These are phyloP conservation scores for Pichia sorboxylosa DNA, from an alignment of 1,139 yeast species.

Conservation along the genomic window DNA sequence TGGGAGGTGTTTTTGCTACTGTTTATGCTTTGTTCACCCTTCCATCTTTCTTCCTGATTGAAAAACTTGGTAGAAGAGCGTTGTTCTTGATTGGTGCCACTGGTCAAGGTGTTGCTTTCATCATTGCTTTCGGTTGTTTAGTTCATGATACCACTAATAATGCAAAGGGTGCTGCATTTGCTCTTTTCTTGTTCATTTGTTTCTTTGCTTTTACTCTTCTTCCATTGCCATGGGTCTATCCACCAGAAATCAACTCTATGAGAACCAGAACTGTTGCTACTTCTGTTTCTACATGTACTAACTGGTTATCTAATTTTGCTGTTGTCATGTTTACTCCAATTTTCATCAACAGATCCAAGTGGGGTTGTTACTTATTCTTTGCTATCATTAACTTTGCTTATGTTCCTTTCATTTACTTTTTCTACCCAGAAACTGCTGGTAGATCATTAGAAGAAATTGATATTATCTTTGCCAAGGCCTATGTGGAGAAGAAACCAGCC, in stretches of 20 bases:
- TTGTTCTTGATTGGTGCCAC: slow-evolving; percentile 29
- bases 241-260: slow-evolving; percentile 34
- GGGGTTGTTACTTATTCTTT: slow-evolving; percentile 33
- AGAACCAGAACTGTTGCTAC: slow-evolving; percentile 34
- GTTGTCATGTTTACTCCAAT: slow-evolving; percentile 40
- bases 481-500: slow-evolving; percentile 34
- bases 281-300: slow-evolving; percentile 38
- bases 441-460: slow-evolving; percentile 54
- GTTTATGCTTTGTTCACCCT: slow-evolving; percentile 51
- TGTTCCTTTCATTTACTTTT: slow-evolving; percentile 54
- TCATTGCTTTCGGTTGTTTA: slow-evolving; percentile 30
- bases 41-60: slow-evolving; percentile 55
- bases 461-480: slow-evolving; percentile 40
- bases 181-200: slow-evolving; percentile 33
- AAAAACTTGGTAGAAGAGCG: slow-evolving; percentile 53
- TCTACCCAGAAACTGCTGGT: slow-evolving; percentile 57
- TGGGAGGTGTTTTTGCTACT: slow-evolving; percentile 57
- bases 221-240: slow-evolving; percentile 34
- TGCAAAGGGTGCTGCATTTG: slow-evolving; percentile 38
- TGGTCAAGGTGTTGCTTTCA: slow-evolving; percentile 32
- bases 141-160: slow-evolving; percentile 21
- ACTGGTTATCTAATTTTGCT: slow-evolving; percentile 39
- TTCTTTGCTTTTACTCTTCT: slow-evolving; percentile 30
- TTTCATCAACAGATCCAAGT: slow-evolving; percentile 29
- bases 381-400: slow-evolving; percentile 30